Conservation (phyloP, 2,329 filamentous ascomycete genomes). For the Aureobasidium melanogenum region DNA sequence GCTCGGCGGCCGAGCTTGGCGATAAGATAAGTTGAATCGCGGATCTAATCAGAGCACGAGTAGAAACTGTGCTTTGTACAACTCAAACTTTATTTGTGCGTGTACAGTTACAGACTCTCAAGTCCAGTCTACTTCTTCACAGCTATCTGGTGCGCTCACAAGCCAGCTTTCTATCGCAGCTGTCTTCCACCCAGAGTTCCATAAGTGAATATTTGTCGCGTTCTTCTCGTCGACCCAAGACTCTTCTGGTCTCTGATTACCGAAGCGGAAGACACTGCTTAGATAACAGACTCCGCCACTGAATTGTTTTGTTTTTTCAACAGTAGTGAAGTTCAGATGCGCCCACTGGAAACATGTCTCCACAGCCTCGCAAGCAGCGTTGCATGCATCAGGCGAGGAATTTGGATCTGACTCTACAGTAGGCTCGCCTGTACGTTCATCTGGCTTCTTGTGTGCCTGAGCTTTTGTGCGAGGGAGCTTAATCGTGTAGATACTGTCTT, state of each 20-base stretch:
- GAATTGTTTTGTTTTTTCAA: neutral
- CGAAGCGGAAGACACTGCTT: conserved; percentile 17
- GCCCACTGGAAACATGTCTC: conserved; percentile 16
- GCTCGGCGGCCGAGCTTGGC: neutral
- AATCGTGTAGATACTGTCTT: conserved; percentile 10
- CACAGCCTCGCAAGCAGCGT: conserved; percentile 7
- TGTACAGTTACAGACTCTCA: neutral
- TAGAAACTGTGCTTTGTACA: neutral
- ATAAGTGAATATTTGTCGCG: neutral
- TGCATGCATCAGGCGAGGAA: conserved; percentile 11
- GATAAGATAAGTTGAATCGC: neutral
- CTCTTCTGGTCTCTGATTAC: conserved; percentile 9
- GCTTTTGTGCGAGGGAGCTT: conserved; percentile 10
- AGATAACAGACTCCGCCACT: conserved; percentile 16
- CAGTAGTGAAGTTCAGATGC: conserved; percentile 14
- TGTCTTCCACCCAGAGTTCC: neutral
- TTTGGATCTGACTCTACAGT: conserved; percentile 14
- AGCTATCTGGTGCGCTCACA: neutral
- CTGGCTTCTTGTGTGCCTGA: conserved; percentile 10
- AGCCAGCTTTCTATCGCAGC: neutral
- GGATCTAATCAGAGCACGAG: neutral
- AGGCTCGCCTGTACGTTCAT: conserved; percentile 15
- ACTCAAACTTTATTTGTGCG: neutral
- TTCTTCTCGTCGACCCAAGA: conserved; percentile 17
- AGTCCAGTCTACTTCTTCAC: neutral